phyloP scores from a whole-genome alignment of 129 eudicot species.

The Artemisia tridentata region DNA sequence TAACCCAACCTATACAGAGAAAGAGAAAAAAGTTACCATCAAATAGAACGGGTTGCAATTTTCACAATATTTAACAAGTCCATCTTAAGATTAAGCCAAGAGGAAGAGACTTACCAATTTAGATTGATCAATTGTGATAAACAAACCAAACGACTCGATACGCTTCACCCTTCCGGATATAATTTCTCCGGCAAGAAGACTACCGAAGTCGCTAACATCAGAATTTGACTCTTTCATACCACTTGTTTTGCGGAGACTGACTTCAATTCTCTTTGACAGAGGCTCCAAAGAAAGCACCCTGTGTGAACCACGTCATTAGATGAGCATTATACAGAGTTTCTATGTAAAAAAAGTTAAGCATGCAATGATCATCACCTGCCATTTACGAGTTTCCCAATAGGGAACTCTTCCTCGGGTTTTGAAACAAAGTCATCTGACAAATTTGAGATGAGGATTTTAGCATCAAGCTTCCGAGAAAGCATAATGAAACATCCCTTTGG shows the following conservation, averaged over 20 bases:
- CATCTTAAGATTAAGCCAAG: background rate
- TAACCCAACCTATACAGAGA: conserved; percentile 61
- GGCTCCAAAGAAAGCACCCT: conserved; percentile 89
- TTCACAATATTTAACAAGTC: no score
- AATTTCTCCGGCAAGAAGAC: conserved; percentile 57
- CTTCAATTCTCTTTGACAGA: conserved; percentile 78
- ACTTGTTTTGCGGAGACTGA: conserved; percentile 59
- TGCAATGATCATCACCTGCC: conserved; percentile 59
- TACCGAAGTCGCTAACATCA: conserved; percentile 32
- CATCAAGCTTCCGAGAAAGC: conserved; percentile 85
- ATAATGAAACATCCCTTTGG: conserved; percentile 83
- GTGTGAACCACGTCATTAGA: conserved; percentile 25
- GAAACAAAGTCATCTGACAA: conserved; percentile 74
- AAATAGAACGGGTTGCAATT: background rate
- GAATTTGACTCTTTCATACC: conserved; percentile 36
- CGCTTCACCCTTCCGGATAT: conserved; percentile 72
- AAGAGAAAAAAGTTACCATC: conserved; percentile 6
- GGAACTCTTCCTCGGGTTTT: conserved; percentile 73
- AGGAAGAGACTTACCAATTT: conserved; percentile 42
- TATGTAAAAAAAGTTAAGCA: background rate
- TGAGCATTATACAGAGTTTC: background rate
- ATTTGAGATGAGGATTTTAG: conserved; percentile 70
- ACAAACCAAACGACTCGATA: conserved; percentile 70
- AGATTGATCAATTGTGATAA: conserved; percentile 63
- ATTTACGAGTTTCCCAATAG: conserved; percentile 74